These are phyloP conservation scores for Angophora floribunda DNA, from an alignment of 345 rosid genomes.

Conservation along the genomic window DNA sequence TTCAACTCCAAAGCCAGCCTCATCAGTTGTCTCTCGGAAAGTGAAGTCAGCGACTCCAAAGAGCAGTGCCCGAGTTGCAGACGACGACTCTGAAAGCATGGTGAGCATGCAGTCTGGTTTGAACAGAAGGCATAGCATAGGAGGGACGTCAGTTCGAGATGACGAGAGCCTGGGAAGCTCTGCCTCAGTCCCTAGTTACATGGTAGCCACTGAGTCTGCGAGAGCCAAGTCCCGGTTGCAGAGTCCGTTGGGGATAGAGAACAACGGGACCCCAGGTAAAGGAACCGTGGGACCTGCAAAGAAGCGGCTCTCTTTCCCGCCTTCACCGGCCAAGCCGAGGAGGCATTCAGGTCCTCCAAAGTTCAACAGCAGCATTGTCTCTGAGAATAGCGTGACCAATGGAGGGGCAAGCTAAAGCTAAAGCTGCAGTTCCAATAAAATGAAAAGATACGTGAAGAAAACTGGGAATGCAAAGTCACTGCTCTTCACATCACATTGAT, in stretches of 20 bases:
- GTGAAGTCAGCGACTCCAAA: constrained; percentile 48
- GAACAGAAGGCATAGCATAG: constrained; percentile 66
- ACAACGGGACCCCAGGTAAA: constrained; percentile 48
- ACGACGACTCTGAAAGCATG: constrained; percentile 73
- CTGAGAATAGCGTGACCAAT: constrained; percentile 24
- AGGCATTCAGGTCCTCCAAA: constrained; percentile 79
- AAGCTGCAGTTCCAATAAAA: not conserved
- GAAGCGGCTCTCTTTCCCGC: constrained; percentile 79
- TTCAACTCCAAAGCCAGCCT: constrained; percentile 40
- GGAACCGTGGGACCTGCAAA: constrained; percentile 24
- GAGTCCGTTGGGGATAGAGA: constrained; percentile 33
- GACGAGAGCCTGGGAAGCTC: constrained; percentile 72
- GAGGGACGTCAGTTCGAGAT: constrained; percentile 46
- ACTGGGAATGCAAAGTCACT: not conserved
- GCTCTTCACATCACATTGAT: not conserved
- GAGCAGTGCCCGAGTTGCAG: constrained; percentile 21
- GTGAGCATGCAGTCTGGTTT: constrained; percentile 49
- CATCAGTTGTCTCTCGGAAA: constrained; percentile 40
- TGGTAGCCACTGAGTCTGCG: constrained; percentile 87
- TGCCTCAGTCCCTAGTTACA: constrained; percentile 67
- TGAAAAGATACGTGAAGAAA: not conserved
- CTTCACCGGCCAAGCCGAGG: constrained; percentile 66
- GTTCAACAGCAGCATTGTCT: constrained; percentile 36
- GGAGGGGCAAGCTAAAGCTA: constrained; percentile 16
- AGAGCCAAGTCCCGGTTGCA: constrained; percentile 69